Evolutionary conservation across 163 green algal genomes (phyloP), one percentile per base, ranked within the genome.

Genomic region (Picocystis sp.): DNA sequence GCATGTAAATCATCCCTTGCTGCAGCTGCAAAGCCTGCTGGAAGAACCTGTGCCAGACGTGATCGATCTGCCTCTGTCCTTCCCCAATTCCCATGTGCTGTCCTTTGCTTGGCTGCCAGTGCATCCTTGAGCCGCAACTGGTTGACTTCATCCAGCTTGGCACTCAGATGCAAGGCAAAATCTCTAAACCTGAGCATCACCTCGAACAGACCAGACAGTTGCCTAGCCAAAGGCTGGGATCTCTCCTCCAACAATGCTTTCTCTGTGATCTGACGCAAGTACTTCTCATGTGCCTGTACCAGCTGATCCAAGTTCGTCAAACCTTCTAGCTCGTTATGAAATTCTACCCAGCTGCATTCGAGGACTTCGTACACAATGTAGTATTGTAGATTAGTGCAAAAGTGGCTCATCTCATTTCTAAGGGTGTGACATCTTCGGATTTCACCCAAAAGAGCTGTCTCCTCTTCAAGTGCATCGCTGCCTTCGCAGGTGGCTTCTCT

Each of bases 301-400:
- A 92, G 68, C 24, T 53, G 52, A 63, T 89, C 81, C 45, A 92
- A 61, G 71, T 89, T 74, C 5, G 43, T 38, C 17, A 73, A 72
- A 15, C 34, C 61, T 23, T 50, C 42, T 25, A 70, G 41, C 22
- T 64, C 47, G 9, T 19, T 2, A 21, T 48, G 11, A 50, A 84
- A 74, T 22, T 51, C 43, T 14, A 70, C 57, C 76, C 77, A 83
- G 14, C 61, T 64, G 44, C 55, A 60, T 55, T 89, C 79, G 48
- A 92, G 56, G 17, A 89, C 81, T 60, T 93, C 83, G 45, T 86
- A 82, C 71, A 84, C 82, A 56, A 91, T 71, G 76, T 93, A 93
- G 69, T 82, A 78, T 70, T 92, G 81, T 62, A 93, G 68, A 76
- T 87, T 85, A 50, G 58, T 80, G 23, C 60, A 72, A 43, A 92